phyloP scores from a whole-genome alignment of 2,329 filamentous ascomycete species.

The Rhynchosporium agropyri region DNA sequence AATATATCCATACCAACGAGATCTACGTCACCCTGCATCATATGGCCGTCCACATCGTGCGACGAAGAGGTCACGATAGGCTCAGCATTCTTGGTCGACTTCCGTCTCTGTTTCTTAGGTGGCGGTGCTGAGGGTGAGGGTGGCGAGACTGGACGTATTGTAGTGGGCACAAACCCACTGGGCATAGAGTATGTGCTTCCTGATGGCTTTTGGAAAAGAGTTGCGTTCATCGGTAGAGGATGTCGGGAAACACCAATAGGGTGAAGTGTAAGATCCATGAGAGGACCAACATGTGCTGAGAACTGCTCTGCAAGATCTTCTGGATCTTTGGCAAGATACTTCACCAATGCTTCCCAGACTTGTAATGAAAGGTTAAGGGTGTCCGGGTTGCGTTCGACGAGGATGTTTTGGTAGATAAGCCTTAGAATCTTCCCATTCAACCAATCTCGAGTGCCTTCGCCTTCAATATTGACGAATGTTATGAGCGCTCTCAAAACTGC shows the following conservation, averaged over 20 bases:
- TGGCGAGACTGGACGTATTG: slow-evolving; percentile 46
- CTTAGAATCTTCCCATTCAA: slow-evolving; percentile 86
- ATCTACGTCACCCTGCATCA: slow-evolving; percentile 97
- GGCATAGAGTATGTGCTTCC: slow-evolving; percentile 75
- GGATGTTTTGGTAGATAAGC: slow-evolving; percentile 89
- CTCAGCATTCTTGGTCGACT: slow-evolving; percentile 81
- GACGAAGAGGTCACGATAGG: slow-evolving; percentile 63
- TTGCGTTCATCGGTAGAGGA: slow-evolving; percentile 87
- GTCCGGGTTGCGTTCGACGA: slow-evolving; percentile 86
- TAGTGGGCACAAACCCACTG: slow-evolving; percentile 48
- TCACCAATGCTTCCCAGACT: slow-evolving; percentile 80
- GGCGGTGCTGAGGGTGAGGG: slow-evolving; percentile 61
- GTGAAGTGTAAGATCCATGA: slow-evolving; percentile 83
- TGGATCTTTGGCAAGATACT: slow-evolving; percentile 63
- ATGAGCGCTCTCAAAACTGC: slow-evolving; percentile 90
- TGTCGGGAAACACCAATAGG: slow-evolving; percentile 91
- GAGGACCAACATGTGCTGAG: slow-evolving; percentile 71
- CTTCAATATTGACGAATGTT: slow-evolving; percentile 88
- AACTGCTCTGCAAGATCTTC: slow-evolving; percentile 73
- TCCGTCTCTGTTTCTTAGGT: slow-evolving; percentile 75
- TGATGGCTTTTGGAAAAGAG: slow-evolving; percentile 90
- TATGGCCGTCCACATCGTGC: slow-evolving; percentile 96
- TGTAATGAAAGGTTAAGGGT: slow-evolving; percentile 83
- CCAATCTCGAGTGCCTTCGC: slow-evolving; percentile 82
- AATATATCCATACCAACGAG: slow-evolving; percentile 87